Base-by-base conservation (phyloP, 2,329 filamentous ascomycete species). In the Sarocladium oryzae region DNA sequence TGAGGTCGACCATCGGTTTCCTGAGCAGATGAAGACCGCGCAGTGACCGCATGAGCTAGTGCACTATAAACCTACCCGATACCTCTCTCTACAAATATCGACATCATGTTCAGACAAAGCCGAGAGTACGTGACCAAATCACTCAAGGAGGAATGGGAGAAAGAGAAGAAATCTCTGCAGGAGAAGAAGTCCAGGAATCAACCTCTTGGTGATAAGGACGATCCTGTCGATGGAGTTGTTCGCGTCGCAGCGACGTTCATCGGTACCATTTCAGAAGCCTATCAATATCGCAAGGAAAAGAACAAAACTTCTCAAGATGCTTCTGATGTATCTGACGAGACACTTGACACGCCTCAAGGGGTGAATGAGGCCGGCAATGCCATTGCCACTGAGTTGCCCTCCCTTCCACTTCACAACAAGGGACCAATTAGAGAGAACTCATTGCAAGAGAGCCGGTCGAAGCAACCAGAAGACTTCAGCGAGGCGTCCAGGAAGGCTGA, bases 181-280 rank as follows among this genome's bases (percentile, higher is more conserved):
- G 30, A 24, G 15, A 28, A 26, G 16, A 45, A 45, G 40, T 45
- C 40, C 5, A 45, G 18, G 40, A 45, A 45, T 4, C 40, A 45
- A n/a, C 40, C 40, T 45, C 40, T 45, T 9, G 40, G 40, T 11
- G 40, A 45, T 24, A 45, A 45, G 24, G 40, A 45, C 24, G 40
- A 45, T n/a, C 40, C 40, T 6, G 40, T 51, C n/a, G 50, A 51
- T 20, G 50, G 26, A 2, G 33, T 51, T 28, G 36, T 51, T n/a
- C 21, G 38, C 5, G 36, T 35, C 2, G 38, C 50, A 10, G 50
- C 50, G 15, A 18, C 50, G 20, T 16, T 38, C 16, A 18, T 51
- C 9, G 50, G 50, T 16, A 32, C 40, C 16, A 24, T 51, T 11
- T 51, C 50, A 4, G 50, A 51, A 20, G 38, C 38, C 6, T 37